A percentile compares a stretch with the other conserved stretches of the same genome.
These are phyloP conservation scores for Fraxinus greggii DNA, from an alignment of 305 asterid species.

Conservation along the genomic window DNA sequence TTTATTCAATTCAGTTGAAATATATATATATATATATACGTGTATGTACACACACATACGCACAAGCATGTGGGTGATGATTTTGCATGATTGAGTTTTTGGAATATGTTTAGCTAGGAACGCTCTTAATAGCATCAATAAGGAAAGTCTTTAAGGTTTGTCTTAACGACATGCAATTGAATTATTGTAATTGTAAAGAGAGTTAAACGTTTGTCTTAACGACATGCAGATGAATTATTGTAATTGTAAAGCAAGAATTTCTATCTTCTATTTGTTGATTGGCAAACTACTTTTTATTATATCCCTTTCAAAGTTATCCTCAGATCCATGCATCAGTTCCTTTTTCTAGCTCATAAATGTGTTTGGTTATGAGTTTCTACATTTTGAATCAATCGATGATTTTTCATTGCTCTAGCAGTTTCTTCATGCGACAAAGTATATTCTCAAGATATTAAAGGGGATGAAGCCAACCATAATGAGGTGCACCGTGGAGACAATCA, in stretches of 20 bases:
- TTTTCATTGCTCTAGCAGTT: slow-evolving; percentile 35
- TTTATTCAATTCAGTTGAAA: background rate
- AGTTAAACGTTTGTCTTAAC: background rate
- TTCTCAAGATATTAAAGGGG: slow-evolving; percentile 34
- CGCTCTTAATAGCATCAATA: background rate
- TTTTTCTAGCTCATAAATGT: slow-evolving; percentile 5
- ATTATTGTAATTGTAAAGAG: background rate
- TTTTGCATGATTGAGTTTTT: background rate
- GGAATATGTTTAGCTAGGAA: background rate
- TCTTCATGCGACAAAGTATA: slow-evolving; percentile 33
- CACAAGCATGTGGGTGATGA: background rate
- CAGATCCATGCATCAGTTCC: background rate
- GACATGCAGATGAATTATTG: slow-evolving; percentile 3
- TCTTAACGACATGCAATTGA: slow-evolving; percentile 9
- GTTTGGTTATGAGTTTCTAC: background rate
- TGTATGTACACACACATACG: too few relatives aligned
- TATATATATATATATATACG: background rate
- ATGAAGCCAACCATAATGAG: slow-evolving; percentile 37
- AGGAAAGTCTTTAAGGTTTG: background rate
- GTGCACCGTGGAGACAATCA: slow-evolving; percentile 34
- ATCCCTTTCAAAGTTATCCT: background rate
- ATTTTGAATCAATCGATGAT: background rate
- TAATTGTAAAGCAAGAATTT: background rate
- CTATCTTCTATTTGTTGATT: background rate
- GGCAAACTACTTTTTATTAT: background rate